Conservation (phyloP, 78 protist species). For the Monocercomonoides exilis region DNA sequence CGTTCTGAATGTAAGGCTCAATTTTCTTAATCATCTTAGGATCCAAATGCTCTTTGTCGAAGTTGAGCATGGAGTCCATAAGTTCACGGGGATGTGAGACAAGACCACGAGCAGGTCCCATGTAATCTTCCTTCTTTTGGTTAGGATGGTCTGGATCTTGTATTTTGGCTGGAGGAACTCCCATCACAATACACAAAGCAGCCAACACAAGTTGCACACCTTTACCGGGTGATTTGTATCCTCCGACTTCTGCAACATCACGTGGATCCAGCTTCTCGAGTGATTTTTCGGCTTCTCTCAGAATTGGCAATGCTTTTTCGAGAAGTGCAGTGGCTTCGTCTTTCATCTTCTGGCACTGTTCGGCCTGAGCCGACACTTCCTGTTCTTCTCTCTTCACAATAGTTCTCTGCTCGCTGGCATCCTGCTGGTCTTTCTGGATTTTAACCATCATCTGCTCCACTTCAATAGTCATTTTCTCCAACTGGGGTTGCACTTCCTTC, state of each 20-base stretch:
- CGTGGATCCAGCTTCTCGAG: conserved; percentile 40
- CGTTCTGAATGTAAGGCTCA: conserved; percentile 40
- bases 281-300: conserved; percentile 53
- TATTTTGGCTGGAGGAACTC: conserved; percentile 40
- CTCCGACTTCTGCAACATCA: conserved; percentile 50
- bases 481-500: conserved; percentile 54
- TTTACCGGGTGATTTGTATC: conserved; percentile 49
- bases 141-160: conserved; percentile 19
- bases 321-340: conserved; percentile 49
- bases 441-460: conserved; percentile 46
- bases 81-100: conserved; percentile 35
- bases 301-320: conserved; percentile 72
- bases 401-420: conserved; percentile 24
- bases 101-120: conserved; percentile 45
- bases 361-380: conserved; percentile 45
- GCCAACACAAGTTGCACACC: conserved; percentile 67
- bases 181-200: conserved; percentile 56
- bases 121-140: conserved; percentile 53
- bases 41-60: conserved; percentile 56
- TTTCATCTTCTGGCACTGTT: conserved; percentile 35
- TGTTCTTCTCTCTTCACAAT: conserved; percentile 49
- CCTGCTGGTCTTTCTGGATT: conserved; percentile 45
- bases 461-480: conserved; percentile 39
- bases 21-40: conserved; percentile 28
- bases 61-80: conserved; percentile 38